A percentile compares a stretch with the other conserved stretches of the same genome.
Conservation (phyloP, 345 rosid genomes). For the Bruguiera parviflora region DNA sequence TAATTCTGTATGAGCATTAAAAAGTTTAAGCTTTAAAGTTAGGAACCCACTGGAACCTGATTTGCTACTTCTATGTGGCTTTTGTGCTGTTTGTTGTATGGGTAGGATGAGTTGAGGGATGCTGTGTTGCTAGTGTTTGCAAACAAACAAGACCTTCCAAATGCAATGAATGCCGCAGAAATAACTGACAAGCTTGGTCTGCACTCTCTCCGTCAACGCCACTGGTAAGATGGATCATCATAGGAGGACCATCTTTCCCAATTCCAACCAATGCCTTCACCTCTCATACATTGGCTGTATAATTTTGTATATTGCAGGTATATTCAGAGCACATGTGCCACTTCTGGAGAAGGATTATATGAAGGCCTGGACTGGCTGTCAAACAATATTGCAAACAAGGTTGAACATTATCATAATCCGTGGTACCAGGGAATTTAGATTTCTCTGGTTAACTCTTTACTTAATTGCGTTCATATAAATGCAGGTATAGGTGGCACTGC, state of each 20-base stretch:
- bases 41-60: not conserved
- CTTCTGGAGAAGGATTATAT: slow-evolving; percentile 90
- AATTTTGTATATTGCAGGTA: slow-evolving; percentile 49
- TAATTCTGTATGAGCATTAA: not conserved
- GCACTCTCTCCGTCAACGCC: slow-evolving; percentile 91
- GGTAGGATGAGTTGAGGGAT: slow-evolving; percentile 84
- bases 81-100: not conserved
- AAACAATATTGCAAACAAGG: slow-evolving; percentile 96
- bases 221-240: slow-evolving; percentile 47
- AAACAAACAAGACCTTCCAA: slow-evolving; percentile 88
- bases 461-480: not conserved
- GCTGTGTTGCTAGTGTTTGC: slow-evolving; percentile 90
- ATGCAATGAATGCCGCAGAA: slow-evolving; percentile 93
- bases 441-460: not conserved
- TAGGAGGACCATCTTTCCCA: not conserved
- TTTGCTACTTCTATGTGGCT: not conserved
- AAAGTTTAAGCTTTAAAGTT: not conserved
- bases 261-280: not conserved
- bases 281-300: not conserved
- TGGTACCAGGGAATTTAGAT: not conserved
- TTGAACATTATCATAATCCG: slow-evolving; percentile 10
- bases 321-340: slow-evolving; percentile 95
- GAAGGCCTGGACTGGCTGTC: slow-evolving; percentile 98
- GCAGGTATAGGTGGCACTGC: slow-evolving; percentile 40
- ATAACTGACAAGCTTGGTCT: slow-evolving; percentile 86